These are phyloP conservation scores for Fusarium subglutinans DNA, from an alignment of 2,329 filamentous ascomycete species.

Conservation along the genomic window DNA sequence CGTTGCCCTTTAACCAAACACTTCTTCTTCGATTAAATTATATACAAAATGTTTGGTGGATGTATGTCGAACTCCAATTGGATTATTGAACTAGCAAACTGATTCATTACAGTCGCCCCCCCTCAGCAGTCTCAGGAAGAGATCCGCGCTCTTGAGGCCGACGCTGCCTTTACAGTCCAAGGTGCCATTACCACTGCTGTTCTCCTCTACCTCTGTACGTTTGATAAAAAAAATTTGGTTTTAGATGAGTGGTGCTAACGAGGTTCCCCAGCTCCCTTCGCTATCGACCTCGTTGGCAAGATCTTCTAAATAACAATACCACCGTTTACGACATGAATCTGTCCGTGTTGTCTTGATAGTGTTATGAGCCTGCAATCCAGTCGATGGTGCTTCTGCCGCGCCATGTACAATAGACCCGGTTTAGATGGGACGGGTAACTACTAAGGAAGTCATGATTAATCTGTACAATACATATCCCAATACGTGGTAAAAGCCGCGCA, in stretches of 20 bases:
- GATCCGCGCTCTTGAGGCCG: constrained; percentile 73
- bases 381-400: constrained; percentile 13
- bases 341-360: constrained; percentile 6
- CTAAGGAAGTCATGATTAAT: constrained; percentile 33
- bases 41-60: constrained; percentile 69
- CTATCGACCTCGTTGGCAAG: constrained; percentile 61
- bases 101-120: constrained; percentile 64
- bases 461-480: constrained; percentile 38
- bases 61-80: constrained; percentile 53
- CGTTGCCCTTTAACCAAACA: constrained; percentile 2
- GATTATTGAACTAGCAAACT: constrained; percentile 15
- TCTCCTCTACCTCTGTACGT: constrained; percentile 80
- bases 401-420: constrained; percentile 40
- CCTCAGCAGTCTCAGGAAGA: constrained; percentile 76
- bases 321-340: background rate
- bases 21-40: background rate
- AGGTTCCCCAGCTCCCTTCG: constrained; percentile 61
- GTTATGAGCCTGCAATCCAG: constrained; percentile 12
- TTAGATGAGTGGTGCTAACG: constrained; percentile 1
- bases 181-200: constrained; percentile 71
- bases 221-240: too few species aligned
- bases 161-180: constrained; percentile 74
- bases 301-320: constrained; percentile 49
- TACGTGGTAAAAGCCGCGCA: constrained; percentile 27
- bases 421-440: constrained; percentile 27